These are phyloP conservation scores for Citrus unshiu DNA, from an alignment of 345 rosid genomes.

Conservation along the genomic window DNA sequence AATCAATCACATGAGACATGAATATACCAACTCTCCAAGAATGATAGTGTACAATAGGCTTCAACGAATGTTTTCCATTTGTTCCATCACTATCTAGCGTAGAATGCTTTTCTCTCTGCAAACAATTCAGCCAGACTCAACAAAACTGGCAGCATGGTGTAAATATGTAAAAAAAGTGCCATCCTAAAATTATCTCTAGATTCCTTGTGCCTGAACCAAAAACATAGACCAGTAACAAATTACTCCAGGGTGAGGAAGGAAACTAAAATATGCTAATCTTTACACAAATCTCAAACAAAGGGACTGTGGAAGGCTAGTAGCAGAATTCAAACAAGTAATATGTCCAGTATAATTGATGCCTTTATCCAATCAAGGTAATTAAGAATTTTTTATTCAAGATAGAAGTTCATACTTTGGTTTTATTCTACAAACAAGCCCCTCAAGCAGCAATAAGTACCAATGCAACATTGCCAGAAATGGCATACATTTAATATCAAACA, in stretches of 20 bases:
- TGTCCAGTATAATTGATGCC: background rate
- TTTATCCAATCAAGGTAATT: background rate
- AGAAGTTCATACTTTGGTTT: background rate
- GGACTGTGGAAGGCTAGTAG: background rate
- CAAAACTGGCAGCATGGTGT: slow-evolving; percentile 8
- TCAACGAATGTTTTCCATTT: slow-evolving; percentile 58
- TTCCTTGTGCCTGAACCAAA: background rate
- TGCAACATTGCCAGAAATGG: background rate
- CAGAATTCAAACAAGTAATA: background rate
- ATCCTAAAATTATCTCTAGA: background rate
- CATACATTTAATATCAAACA: background rate
- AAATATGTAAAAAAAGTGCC: background rate
- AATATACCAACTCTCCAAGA: slow-evolving; percentile 95
- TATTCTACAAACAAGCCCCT: background rate
- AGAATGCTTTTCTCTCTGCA: slow-evolving; percentile 79
- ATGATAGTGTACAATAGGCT: slow-evolving; percentile 82
- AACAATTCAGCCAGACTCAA: slow-evolving; percentile 26
- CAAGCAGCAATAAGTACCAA: background rate
- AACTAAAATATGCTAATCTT: background rate
- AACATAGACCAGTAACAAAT: background rate
- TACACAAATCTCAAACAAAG: background rate
- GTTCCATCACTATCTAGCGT: slow-evolving; percentile 51
- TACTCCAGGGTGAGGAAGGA: background rate
- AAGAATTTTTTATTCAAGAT: background rate
- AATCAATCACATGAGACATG: slow-evolving; percentile 18